Evolutionary conservation across 371 early-diverging fungal species (phyloP), one percentile per base, ranked within the genome.

Genomic region (Mycotypha africana): DNA sequence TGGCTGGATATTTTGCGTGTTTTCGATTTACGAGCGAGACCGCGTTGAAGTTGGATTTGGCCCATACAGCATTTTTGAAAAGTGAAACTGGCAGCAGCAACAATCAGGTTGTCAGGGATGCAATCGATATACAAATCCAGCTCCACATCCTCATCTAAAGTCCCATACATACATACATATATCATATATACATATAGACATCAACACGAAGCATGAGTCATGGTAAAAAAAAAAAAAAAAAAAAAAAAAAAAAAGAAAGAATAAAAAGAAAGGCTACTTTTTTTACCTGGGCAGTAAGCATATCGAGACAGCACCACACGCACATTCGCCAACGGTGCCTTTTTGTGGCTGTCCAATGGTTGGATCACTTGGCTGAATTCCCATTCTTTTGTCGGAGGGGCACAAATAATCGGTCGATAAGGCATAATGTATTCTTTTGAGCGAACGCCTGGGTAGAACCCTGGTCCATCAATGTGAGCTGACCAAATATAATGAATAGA

Each of bases 381-480:
- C 64, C 70, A 70, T 33, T 62, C 54, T 22, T 52, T 45, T 4
- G 47, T 24, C 37, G 42, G 44, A 14, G 60, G 47, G 12, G 65
- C 52, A 33, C 61, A 54, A 1, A 60, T 42, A 25, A 60, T 53
- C 15, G 54, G 67, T 38, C 54, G 42, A 39, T 54, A 54, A 19
- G 53, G 55, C 33, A 51, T 31, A 20, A 59, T 38, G 25, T 56
- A 58, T 16, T 57, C 56, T 41, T 51, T 66, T 17, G 62, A 62
- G n/a, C 57, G 43, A 12, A 56, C 20, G 3, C 67, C 67, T 0
- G 68, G 56, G 7, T 56, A 51, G 20, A 47, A 52, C 0, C 45
- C 46, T 2, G 77, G 68, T 8, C 70, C 72, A 17, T 74, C 77
- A 0, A 76, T 48, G 17, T 74, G 66, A 14, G 68, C 74, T 22